phyloP scores from a whole-genome alignment of 148 eudicot species.

The Chenopodium berlandieri region DNA sequence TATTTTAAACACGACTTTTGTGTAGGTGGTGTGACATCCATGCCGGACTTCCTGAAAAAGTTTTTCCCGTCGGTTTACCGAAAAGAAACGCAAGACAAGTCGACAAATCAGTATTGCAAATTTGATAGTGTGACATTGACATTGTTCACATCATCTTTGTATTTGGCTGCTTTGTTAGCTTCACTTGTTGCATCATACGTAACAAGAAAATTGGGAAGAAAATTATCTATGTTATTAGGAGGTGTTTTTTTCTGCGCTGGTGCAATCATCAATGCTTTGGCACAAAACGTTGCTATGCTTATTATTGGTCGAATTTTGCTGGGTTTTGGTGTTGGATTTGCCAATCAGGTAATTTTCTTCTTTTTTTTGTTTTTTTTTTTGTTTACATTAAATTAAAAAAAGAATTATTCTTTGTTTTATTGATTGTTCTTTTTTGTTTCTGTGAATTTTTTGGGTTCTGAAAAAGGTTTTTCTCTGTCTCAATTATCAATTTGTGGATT shows the following conservation, averaged over 20 bases:
- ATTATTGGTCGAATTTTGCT: conserved; percentile 74
- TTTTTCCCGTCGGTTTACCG: conserved; percentile 59
- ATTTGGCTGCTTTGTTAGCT: conserved; percentile 64
- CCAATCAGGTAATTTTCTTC: conserved; percentile 55
- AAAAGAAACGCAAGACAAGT: conserved; percentile 35
- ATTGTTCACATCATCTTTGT: conserved; percentile 71
- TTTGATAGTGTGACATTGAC: conserved; percentile 66
- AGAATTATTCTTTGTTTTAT: neutral
- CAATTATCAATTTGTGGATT: neutral
- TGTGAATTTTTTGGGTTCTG: neutral
- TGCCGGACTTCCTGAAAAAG: conserved; percentile 57
- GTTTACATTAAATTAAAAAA: neutral
- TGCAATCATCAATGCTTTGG: conserved; percentile 61
- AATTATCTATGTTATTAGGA: conserved; percentile 66
- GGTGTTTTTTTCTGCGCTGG: conserved; percentile 64
- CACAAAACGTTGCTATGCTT: conserved; percentile 57
- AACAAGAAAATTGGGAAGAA: conserved; percentile 62
- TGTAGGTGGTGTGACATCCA: conserved; percentile 78
- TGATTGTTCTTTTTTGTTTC: neutral
- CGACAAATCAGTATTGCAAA: conserved; percentile 68
- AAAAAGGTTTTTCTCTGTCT: neutral
- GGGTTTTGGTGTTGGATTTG: conserved; percentile 77
- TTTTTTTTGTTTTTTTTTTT: neutral
- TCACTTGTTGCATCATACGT: conserved; percentile 71
- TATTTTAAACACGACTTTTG: neutral